Conservation (phyloP, 495 filamentous ascomycete species). For the Chaetomium tenue region DNA sequence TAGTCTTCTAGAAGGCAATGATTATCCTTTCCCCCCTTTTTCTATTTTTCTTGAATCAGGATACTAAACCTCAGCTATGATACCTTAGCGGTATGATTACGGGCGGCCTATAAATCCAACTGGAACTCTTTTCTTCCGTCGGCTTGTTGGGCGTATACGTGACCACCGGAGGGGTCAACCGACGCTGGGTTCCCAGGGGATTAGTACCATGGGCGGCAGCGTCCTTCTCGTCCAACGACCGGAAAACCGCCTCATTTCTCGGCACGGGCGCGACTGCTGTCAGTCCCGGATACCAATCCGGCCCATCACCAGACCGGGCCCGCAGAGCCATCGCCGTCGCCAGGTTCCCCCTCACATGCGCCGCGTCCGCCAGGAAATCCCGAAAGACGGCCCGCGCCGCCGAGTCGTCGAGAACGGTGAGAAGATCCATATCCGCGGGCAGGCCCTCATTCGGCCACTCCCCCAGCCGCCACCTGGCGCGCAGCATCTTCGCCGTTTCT, state of each 20-base stretch:
- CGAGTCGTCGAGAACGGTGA: neutral
- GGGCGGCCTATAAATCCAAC: slow-evolving; percentile 1
- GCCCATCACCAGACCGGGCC: neutral
- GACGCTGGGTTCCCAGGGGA: neutral
- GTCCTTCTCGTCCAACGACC: neutral
- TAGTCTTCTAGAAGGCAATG: too few relatives aligned
- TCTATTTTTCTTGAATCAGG: too few relatives aligned
- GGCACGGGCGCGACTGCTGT: neutral
- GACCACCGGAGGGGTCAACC: neutral
- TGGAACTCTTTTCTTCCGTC: neutral
- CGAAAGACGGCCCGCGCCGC: neutral
- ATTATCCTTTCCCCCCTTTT: too few relatives aligned
- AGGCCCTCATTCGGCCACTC: neutral
- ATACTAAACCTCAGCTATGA: too few relatives aligned
- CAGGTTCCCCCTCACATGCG: neutral
- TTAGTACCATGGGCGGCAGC: neutral
- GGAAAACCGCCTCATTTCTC: neutral
- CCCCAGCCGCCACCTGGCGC: neutral
- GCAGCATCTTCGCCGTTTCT: neutral
- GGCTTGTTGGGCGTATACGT: neutral
- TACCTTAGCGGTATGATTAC: neutral
- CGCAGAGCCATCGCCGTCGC: neutral
- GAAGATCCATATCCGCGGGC: neutral
- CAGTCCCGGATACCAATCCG: neutral
- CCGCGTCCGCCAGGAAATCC: neutral